phyloP scores from a whole-genome alignment of 169 alveolate genomes.

The Plasmodium gonderi region DNA sequence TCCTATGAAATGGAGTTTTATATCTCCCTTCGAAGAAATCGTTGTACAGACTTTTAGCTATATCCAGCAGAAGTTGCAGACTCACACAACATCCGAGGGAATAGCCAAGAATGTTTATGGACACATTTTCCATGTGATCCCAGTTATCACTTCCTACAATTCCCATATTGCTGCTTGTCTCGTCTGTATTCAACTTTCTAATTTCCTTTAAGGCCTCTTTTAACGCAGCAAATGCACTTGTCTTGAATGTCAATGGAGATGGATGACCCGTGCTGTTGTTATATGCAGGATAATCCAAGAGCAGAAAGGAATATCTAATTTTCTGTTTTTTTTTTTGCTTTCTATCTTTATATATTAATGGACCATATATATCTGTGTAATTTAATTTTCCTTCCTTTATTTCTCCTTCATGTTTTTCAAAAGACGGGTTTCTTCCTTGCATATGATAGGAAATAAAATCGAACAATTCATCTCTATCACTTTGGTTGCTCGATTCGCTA shows the following conservation, averaged over 20 bases:
- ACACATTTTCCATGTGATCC: neutral
- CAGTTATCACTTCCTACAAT: neutral
- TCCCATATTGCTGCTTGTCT: neutral
- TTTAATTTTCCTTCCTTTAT: constrained; percentile 26
- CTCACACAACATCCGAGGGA: constrained; percentile 67
- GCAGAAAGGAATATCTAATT: constrained; percentile 40
- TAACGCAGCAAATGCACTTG: constrained; percentile 60
- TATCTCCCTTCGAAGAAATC: constrained; percentile 39
- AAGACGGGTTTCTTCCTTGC: constrained; percentile 74
- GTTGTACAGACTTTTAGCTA: constrained; percentile 70
- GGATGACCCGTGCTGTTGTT: constrained; percentile 72
- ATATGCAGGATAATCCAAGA: constrained; percentile 68
- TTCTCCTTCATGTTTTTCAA: constrained; percentile 30
- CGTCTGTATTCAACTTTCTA: neutral
- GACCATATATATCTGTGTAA: constrained; percentile 68
- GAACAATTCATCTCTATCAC: constrained; percentile 16
- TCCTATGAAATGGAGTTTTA: constrained; percentile 22
- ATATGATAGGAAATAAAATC: constrained; percentile 65
- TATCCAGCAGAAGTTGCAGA: constrained; percentile 40
- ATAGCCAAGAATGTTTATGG: constrained; percentile 42
- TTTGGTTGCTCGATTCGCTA: constrained; percentile 13
- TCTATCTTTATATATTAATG: constrained; percentile 39
- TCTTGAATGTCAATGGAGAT: constrained; percentile 68
- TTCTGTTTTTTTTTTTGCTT: neutral
- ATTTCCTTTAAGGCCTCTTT: constrained; percentile 66